phyloP scores from a whole-genome alignment of 768 basidiomycete genomes.

The Mycena indigotica region DNA sequence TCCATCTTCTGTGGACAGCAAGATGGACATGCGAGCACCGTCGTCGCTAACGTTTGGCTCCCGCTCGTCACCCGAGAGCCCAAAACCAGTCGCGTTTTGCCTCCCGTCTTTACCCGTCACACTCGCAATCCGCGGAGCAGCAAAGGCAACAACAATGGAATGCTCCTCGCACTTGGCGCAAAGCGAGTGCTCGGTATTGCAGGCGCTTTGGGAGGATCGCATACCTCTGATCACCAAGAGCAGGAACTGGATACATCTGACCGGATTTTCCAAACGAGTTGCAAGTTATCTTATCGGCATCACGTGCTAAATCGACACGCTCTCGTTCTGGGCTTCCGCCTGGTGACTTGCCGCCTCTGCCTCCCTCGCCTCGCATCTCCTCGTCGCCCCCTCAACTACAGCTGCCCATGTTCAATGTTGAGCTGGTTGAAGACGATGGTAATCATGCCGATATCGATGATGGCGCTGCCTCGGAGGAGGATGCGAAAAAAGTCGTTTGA shows the following conservation, averaged over 20 bases:
- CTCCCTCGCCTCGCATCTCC: no score
- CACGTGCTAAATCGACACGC: slow-evolving; percentile 45
- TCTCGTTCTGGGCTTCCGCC: slow-evolving; percentile 42
- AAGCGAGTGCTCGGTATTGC: slow-evolving; percentile 61
- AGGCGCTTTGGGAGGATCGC: slow-evolving; percentile 69
- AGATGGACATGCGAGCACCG: slow-evolving; percentile 35
- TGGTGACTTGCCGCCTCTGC: slow-evolving; percentile 1
- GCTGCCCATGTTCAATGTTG: slow-evolving; percentile 44
- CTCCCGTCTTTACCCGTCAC: slow-evolving; percentile 42
- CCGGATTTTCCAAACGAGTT: slow-evolving; percentile 81
- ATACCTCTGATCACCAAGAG: slow-evolving; percentile 46
- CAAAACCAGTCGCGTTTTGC: slow-evolving; percentile 7
- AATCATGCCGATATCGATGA: slow-evolving; percentile 45
- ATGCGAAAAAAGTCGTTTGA: no score
- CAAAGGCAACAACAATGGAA: slow-evolving; percentile 26
- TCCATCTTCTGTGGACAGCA: slow-evolving; percentile 30
- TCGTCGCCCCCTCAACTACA: slow-evolving; percentile 28
- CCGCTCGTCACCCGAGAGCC: slow-evolving; percentile 27
- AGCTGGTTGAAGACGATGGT: slow-evolving; percentile 48
- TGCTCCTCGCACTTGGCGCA: slow-evolving; percentile 50
- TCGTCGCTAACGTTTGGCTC: slow-evolving; percentile 43
- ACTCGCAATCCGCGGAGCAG: slow-evolving; percentile 24
- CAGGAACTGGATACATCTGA: slow-evolving; percentile 56
- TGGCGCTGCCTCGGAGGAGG: no score
- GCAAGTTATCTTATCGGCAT: slow-evolving; percentile 56